Evolutionary conservation across 805 yeast genomes (phyloP).

Genomic region (Candida endomychidarum): DNA sequence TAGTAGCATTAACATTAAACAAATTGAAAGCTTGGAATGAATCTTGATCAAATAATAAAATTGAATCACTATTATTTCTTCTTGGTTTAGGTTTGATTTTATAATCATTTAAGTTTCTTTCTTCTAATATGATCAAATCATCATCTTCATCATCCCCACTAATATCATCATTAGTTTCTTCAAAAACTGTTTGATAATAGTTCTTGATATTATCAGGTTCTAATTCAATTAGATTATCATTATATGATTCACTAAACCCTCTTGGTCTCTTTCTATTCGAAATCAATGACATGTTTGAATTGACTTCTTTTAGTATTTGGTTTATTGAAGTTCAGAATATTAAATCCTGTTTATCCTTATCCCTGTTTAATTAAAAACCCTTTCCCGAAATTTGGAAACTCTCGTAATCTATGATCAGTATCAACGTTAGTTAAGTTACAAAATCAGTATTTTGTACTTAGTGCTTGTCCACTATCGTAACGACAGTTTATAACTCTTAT

Average conservation of each 20-base stretch:
- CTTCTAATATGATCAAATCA: conserved; percentile 39
- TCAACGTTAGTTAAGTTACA: too few relatives aligned
- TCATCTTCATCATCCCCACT: conserved; percentile 23
- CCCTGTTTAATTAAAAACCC: too few relatives aligned
- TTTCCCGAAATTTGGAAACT: too few relatives aligned
- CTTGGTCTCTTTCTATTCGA: conserved; percentile 44
- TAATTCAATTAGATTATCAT: conserved; percentile 8
- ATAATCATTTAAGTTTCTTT: conserved; percentile 22
- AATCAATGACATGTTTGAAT: conserved; percentile 5
- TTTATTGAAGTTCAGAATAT: too few relatives aligned
- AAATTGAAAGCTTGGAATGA: conserved; percentile 43
- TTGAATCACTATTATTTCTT: conserved; percentile 37
- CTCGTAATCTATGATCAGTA: too few relatives aligned
- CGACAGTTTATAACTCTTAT: conserved; percentile 3
- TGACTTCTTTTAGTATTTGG: too few relatives aligned
- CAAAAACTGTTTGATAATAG: conserved; percentile 16
- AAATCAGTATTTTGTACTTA: not conserved
- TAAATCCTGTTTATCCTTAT: not conserved
- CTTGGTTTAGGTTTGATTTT: conserved; percentile 17
- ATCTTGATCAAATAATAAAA: conserved; percentile 35
- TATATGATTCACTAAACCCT: conserved; percentile 43
- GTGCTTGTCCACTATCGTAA: conserved; percentile 2
- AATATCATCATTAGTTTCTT: conserved; percentile 5
- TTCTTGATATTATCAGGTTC: conserved; percentile 3
- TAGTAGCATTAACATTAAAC: conserved; percentile 39